These are phyloP conservation scores for Microbotryum silenes-acaulis DNA, from an alignment of 1,284 basidiomycete species.

Conservation along the genomic window DNA sequence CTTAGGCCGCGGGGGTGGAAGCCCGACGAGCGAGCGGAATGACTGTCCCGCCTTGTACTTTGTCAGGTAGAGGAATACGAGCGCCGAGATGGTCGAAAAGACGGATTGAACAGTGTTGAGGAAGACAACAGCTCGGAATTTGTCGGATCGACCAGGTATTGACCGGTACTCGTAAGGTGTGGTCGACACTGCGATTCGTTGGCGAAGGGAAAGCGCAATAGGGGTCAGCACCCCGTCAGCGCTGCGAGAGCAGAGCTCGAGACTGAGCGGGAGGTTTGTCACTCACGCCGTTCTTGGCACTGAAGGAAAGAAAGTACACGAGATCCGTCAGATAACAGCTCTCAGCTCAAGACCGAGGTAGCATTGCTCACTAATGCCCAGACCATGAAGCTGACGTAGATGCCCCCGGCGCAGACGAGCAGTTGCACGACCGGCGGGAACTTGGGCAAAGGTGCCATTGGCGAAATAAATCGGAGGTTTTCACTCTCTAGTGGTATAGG, in stretches of 20 bases:
- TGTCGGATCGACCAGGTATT: conserved; percentile 21
- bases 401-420: conserved; percentile 32
- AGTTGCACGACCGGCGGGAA: conserved; percentile 9
- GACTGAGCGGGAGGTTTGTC: not conserved
- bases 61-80: conserved; percentile 33
- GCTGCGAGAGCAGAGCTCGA: not conserved
- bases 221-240: not conserved
- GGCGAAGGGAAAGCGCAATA: not conserved
- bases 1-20: not conserved
- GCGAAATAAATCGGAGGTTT: no score
- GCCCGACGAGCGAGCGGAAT: conserved; percentile 13
- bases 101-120: conserved; percentile 91
- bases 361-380: conserved; percentile 31
- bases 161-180: conserved; percentile 25
- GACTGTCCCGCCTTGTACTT: conserved; percentile 9
- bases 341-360: not conserved
- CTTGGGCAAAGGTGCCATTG: no score
- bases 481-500: no score
- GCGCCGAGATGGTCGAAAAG: conserved; percentile 30
- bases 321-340: not conserved
- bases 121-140: conserved; percentile 57
- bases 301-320: not conserved
- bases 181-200: conserved; percentile 20
- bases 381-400: conserved; percentile 34
- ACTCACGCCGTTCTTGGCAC: conserved; percentile 32